Base-by-base conservation (phyloP, 768 basidiomycete genomes). In the Podaxis sp. region DNA sequence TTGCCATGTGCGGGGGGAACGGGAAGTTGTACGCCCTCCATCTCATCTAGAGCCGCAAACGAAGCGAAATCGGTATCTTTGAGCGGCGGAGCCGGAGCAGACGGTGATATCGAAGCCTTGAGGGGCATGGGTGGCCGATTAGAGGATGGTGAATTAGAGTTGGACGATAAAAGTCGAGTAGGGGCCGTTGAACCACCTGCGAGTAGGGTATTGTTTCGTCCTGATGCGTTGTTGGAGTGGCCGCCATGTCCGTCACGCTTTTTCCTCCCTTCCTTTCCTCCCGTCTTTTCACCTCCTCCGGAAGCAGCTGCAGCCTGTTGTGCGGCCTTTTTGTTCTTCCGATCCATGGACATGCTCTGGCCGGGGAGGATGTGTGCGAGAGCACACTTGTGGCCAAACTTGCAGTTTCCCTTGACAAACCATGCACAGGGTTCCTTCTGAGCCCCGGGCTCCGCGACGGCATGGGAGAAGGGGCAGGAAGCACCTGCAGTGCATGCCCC, bases 291-390 rank as follows among this genome's bases (percentile, higher is more conserved):
- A 65, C 59, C 67, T 67, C 44, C 67, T 60, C 36, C 69, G 12
- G 65, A 72, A 19, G 79, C 81, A 0, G 84, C 84, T 2, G 88
- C 86, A 33, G 83, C 72, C 63, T 67, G 66, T 69, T 93, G 92
- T 0, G 93, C 93, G 13, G 91, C 88, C 72, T 93, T 93, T 80
- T 98, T 98, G 80, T 99, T 98, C 84, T 97, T 96, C 68, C 95
- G 80, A 71, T 99, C 96, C 93, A 96, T 96, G 6, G 89, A 84
- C 87, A 96, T 90, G 70, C 84, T 89, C 77, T 99, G 95, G 8
- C 96, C 96, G 0, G 96, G 96, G 7, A 95, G 82, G 59, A 99
- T 82, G 72, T 99, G 96, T 0, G 95, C 95, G 42, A 99, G 85
- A 2, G 96, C 96, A 69, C 96, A 96, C 73, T 98, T 84, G 75